These are phyloP conservation scores for Mortierella sp. DNA, from an alignment of 371 early-diverging fungal species.

Conservation along the genomic window DNA sequence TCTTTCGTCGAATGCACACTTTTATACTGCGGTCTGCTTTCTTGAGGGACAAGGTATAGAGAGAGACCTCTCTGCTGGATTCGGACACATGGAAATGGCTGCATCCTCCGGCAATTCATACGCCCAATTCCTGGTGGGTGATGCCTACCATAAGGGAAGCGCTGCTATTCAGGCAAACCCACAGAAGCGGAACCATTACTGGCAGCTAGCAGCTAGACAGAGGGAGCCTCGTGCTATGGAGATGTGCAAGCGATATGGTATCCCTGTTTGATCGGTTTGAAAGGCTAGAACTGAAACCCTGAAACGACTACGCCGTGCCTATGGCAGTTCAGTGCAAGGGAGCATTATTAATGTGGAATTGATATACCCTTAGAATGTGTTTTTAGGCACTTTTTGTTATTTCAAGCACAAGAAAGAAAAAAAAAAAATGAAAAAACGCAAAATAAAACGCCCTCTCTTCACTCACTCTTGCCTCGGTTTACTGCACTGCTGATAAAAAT, in stretches of 20 bases:
- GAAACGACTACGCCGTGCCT: background rate
- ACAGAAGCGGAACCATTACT: conserved; percentile 43
- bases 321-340: background rate
- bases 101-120: conserved; percentile 46
- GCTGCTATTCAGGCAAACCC: conserved; percentile 32
- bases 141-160: conserved; percentile 47
- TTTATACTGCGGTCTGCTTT: conserved; percentile 50
- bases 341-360: background rate
- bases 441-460: too few species aligned
- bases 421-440: too few species aligned
- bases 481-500: too few species aligned
- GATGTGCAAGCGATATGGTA: conserved; percentile 27
- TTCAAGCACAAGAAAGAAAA: too few species aligned
- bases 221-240: conserved; percentile 43
- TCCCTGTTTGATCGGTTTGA: conserved; percentile 27
- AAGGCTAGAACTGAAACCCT: background rate
- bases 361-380: background rate
- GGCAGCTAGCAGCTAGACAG: conserved; percentile 47
- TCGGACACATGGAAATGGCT: conserved; percentile 52
- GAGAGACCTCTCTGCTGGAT: conserved; percentile 31
- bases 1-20: conserved; percentile 45
- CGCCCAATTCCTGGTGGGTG: conserved; percentile 47
- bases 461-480: too few species aligned
- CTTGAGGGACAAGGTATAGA: conserved; percentile 47
- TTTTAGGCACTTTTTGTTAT: too few species aligned